phyloP scores from a whole-genome alignment of 176 grass and related monocot genomes.

The Phyllostachys edulis region DNA sequence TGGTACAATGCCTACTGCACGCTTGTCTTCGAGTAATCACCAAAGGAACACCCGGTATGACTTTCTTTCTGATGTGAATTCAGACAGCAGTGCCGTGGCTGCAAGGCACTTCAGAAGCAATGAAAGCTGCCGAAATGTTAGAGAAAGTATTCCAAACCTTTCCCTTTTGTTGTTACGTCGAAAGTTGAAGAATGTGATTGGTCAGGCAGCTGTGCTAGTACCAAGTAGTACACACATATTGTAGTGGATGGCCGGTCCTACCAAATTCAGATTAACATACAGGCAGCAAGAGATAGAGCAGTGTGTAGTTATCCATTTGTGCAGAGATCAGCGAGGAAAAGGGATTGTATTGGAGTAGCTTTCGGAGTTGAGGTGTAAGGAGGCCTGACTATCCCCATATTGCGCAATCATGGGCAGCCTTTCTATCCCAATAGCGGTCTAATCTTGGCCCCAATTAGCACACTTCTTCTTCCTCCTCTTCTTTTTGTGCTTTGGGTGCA shows the following conservation, averaged over 20 bases:
- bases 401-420: conserved; percentile 21
- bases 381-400: neutral
- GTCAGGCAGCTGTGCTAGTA: neutral
- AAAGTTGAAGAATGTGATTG: conserved; percentile 23
- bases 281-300: neutral
- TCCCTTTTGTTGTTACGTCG: conserved; percentile 23
- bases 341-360: neutral
- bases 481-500: neutral
- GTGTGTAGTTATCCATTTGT: conserved; percentile 29
- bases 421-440: conserved; percentile 27
- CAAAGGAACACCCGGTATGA: neutral
- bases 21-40: conserved; percentile 13
- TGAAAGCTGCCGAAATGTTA: conserved; percentile 20
- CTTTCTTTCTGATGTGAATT: neutral
- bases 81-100: conserved; percentile 10
- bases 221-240: neutral
- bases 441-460: neutral
- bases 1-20: neutral
- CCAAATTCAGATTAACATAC: neutral
- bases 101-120: neutral
- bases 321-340: neutral
- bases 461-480: too few species aligned
- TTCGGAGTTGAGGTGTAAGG: conserved; percentile 16
- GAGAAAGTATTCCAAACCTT: neutral
- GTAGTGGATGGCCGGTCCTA: conserved; percentile 29